Conservation (phyloP, 192 early-diverging fungal species). For the Coemansia sp. region DNA sequence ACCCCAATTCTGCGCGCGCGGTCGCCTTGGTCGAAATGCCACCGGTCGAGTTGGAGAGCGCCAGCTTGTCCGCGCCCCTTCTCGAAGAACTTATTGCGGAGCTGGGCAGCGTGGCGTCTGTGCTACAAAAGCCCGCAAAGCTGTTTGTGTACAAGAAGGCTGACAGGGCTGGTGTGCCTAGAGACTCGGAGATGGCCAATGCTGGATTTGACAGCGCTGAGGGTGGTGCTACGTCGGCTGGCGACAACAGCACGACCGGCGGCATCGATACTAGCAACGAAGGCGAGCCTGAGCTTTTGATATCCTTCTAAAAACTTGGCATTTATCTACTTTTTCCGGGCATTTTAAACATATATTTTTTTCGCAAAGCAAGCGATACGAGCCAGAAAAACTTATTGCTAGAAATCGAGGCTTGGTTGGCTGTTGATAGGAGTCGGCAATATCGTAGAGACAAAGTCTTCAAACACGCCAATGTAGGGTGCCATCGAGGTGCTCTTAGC, state of each 20-base stretch:
- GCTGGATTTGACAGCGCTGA: conserved; percentile 16
- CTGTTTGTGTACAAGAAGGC: conserved; percentile 62
- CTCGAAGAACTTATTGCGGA: conserved; percentile 87
- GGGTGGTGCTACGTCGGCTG: conserved; percentile 7
- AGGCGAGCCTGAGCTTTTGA: conserved; percentile 55
- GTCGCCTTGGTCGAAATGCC: conserved; percentile 91
- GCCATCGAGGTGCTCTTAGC: conserved; percentile 52
- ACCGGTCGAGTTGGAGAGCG: conserved; percentile 71
- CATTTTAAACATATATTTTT: neutral
- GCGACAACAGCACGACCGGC: neutral
- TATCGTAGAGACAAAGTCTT: conserved; percentile 62
- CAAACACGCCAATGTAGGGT: conserved; percentile 65
- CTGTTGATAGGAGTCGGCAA: neutral
- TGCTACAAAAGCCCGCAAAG: conserved; percentile 90
- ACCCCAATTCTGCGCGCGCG: conserved; percentile 89
- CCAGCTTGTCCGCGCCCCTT: conserved; percentile 67
- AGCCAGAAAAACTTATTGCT: neutral
- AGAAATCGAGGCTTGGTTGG: conserved; percentile 45
- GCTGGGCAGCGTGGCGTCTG: conserved; percentile 87
- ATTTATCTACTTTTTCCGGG: neutral
- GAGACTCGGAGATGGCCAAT: conserved; percentile 8
- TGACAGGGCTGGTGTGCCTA: conserved; percentile 45
- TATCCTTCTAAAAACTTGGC: conserved; percentile 30
- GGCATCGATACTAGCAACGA: conserved; percentile 30
- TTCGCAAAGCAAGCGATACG: neutral